Base-by-base conservation (phyloP, 2,329 filamentous ascomycete genomes). In the Pseudodiploospora longispora region DNA sequence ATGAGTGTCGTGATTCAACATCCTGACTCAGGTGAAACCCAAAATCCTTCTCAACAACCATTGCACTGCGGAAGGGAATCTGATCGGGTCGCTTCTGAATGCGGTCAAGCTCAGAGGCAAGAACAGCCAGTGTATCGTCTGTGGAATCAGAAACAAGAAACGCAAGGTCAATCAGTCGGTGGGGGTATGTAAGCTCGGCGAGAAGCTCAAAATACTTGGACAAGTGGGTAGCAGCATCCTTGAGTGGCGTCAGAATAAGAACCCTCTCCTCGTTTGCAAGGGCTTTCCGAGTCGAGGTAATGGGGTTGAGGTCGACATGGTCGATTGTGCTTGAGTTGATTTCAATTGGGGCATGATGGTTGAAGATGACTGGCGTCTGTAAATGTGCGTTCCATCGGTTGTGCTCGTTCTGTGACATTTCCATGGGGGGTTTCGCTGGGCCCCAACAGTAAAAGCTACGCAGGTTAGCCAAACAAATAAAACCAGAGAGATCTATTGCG, bases 401-500 rank as follows among this genome's bases (percentile, higher is more conserved):
- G 64, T 91, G 84, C 62, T 98, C 93, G 62, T 96, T 96, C 44
- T 84, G 71, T 36, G 85, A 80, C 88, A 98, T 95, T 52, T 93
- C 82, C 82, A 95, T 94, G 42, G 93, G 93, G n/a, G 93, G 80
- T 71, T 94, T 96, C 27, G 85, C 80, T 10, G 93, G 91, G 9
- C 93, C 93, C 78, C 89, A 97, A 72, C 93, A 98, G 69, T 95
- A 95, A 68, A 95, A 96, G 68, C 91, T 97, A 59, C 50, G 50
- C 33, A 19, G 10, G 29, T 46, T 36, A 48, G 47, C 39, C 27
- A 42, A 35, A 27, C 28, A 19, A 19, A 19, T 19, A 19, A 19
- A 19, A 19, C 19, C 19, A 19, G 19, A 19, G 19, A 38, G 30
- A 19, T 19, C 19, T 19, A 19, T 19, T 19, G 19, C 19, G 19